phyloP scores from a whole-genome alignment of 2,329 filamentous ascomycete species.

The Macroventuria anomochaeta region DNA sequence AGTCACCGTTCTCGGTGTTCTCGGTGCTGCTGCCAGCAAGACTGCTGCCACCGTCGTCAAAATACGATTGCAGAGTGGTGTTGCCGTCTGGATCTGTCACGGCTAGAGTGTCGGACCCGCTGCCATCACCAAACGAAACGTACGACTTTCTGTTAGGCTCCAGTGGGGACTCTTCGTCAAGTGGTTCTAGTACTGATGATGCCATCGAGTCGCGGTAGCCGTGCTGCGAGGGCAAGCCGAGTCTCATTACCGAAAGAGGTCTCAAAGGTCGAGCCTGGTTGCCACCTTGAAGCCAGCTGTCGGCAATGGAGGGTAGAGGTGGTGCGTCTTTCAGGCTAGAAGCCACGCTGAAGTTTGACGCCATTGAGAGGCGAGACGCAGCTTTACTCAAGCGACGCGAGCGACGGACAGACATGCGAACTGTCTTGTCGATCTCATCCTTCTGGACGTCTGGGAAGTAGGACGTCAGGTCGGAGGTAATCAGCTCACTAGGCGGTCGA shows the following conservation, averaged over 20 bases:
- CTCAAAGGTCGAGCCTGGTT: constrained; percentile 57
- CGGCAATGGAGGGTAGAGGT: constrained; percentile 92
- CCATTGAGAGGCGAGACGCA: constrained; percentile 90
- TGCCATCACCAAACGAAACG: constrained; percentile 80
- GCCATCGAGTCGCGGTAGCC: constrained; percentile 85
- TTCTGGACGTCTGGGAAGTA: constrained; percentile 96
- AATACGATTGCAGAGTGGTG: constrained; percentile 75
- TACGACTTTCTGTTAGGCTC: constrained; percentile 95
- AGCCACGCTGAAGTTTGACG: constrained; percentile 90
- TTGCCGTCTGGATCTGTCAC: constrained; percentile 80
- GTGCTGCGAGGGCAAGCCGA: constrained; percentile 63
- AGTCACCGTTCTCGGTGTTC: constrained; percentile 67
- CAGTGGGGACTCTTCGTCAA: constrained; percentile 86
- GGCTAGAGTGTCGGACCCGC: constrained; percentile 71
- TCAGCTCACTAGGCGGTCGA: constrained; percentile 93
- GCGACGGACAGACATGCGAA: constrained; percentile 87
- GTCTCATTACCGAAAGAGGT: constrained; percentile 66
- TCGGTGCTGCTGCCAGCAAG: constrained; percentile 70
- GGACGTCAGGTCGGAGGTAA: constrained; percentile 92
- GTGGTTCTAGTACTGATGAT: constrained; percentile 84
- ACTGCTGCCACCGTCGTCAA: constrained; percentile 79
- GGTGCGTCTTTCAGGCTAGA: constrained; percentile 93
- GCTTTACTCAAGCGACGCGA: constrained; percentile 91
- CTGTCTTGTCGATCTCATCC: constrained; percentile 94
- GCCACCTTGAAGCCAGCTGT: constrained; percentile 78